Base-by-base conservation (phyloP, 805 yeast genomes). In the Myxozyma mucilagina region DNA sequence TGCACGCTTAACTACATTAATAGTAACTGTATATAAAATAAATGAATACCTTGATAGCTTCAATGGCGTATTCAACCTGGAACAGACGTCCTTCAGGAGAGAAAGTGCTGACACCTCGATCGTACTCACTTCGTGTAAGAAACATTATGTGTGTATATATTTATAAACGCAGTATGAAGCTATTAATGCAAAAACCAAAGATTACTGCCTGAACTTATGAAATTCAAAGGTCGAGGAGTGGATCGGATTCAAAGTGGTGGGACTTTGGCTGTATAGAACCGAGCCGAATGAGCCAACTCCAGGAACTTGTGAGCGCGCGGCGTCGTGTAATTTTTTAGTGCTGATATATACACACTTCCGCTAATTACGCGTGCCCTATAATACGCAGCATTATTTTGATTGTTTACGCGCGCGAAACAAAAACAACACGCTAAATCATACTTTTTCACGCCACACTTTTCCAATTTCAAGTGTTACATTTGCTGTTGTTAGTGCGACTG, bases 121-220 rank as follows among this genome's bases (percentile, higher is more conserved):
- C 99, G 76, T 94, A 94, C 80, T 94, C 99, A 78, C 96, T 89
- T 86, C 99, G 88, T n/a, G 99, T 94, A 68, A 94, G 83, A 78
- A 94, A 94, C 99, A 94, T 94, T 56, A 32, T 51, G 20, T 11
- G 47, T n/a, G 43, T 5, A 13, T 4, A 31, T 14, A 29, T 4
- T 32, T 42, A 34, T 39, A 5, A 44, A 44, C 3, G 4, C 11
- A 14, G 29, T 14, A 16, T 32, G 5, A 20, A 13, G 34, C n/a
- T 13, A 14, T 45, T 6, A 45, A 13, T 20, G 29, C 13, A 8
- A 11, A 31, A 14, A 35, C 49, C 16, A 8, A 18, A 43, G 8
- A 18, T 42, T 24, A 16, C 20, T 13, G 24, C 16, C 11, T 24
- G 10, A 24, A 42, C 4, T 16, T 2, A 45, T 16, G 32, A 24